Evolutionary conservation across 1,284 basidiomycete genomes (phyloP).

Genomic region (Tetrapyrgos nigripes): DNA sequence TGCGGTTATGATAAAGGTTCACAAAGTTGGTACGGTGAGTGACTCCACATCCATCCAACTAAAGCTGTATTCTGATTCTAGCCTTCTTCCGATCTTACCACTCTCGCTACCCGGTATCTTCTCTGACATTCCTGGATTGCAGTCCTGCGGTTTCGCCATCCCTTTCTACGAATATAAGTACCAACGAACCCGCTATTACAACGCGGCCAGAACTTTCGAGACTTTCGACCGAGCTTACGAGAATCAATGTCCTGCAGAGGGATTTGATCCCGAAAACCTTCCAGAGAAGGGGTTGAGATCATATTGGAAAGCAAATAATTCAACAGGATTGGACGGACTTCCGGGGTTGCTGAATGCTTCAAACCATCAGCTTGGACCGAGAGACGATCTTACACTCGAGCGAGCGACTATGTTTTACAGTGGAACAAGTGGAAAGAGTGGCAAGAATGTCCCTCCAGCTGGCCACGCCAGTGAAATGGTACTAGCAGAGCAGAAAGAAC

Average conservation of each 20-base stretch:
- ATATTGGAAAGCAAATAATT: constrained; percentile 55
- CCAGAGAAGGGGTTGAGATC: constrained; percentile 43
- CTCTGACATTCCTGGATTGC: no score
- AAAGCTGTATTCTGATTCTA: not conserved
- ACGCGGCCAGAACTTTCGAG: constrained; percentile 11
- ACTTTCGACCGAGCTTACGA: constrained; percentile 37
- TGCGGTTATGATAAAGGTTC: constrained; percentile 55
- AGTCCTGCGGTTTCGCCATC: constrained; percentile 63
- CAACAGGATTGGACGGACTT: constrained; percentile 57
- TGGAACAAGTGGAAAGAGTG: no score
- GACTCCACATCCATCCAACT: not conserved
- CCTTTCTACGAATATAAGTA: constrained; percentile 55
- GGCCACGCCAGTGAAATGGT: no score
- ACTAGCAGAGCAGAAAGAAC: no score
- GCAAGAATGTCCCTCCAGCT: no score
- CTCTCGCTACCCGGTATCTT: no score
- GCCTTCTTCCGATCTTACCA: constrained; percentile 21
- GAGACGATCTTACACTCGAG: not conserved
- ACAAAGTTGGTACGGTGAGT: constrained; percentile 58
- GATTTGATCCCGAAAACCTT: not conserved
- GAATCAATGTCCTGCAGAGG: constrained; percentile 36
- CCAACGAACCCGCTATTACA: constrained; percentile 36
- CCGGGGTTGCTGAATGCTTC: constrained; percentile 27
- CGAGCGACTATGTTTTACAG: not conserved
- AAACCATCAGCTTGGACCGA: not conserved